phyloP scores from a whole-genome alignment of 2,329 filamentous ascomycete genomes.

The Cladophialophora bantiana region DNA sequence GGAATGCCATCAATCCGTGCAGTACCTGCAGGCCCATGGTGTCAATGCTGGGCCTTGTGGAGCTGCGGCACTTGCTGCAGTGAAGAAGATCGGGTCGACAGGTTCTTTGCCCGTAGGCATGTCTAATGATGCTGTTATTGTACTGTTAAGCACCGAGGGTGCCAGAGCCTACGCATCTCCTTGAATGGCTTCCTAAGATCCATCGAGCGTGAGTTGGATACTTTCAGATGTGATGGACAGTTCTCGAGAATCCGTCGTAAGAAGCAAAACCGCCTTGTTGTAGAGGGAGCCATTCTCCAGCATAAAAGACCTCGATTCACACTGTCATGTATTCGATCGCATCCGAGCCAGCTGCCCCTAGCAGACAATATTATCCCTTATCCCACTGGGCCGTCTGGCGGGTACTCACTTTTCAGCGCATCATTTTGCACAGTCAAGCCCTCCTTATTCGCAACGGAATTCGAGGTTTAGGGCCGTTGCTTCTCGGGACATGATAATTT shows the following conservation, averaged over 20 bases:
- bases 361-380: no score
- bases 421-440: no score
- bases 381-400: no score
- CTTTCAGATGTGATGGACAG: not conserved
- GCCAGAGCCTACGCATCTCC: constrained; percentile 61
- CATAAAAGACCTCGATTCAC: no score
- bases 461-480: no score
- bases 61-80: constrained; percentile 61
- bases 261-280: not conserved
- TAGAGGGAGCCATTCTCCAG: no score
- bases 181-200: not conserved
- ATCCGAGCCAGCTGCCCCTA: no score
- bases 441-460: no score
- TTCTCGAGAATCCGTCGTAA: not conserved
- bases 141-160: constrained; percentile 73
- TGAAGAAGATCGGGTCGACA: constrained; percentile 56
- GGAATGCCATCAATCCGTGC: constrained; percentile 66
- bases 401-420: no score
- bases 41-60: constrained; percentile 69
- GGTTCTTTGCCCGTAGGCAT: constrained; percentile 50
- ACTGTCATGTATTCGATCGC: no score
- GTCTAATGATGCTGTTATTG: constrained; percentile 61
- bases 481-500: no score
- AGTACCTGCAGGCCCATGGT: constrained; percentile 58
- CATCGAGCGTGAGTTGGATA: not conserved